Percentiles rank a stretch among this genome's conserved stretches.
phyloP scores from a whole-genome alignment of 257 asterid species.

The Solanum dulcamara region DNA sequence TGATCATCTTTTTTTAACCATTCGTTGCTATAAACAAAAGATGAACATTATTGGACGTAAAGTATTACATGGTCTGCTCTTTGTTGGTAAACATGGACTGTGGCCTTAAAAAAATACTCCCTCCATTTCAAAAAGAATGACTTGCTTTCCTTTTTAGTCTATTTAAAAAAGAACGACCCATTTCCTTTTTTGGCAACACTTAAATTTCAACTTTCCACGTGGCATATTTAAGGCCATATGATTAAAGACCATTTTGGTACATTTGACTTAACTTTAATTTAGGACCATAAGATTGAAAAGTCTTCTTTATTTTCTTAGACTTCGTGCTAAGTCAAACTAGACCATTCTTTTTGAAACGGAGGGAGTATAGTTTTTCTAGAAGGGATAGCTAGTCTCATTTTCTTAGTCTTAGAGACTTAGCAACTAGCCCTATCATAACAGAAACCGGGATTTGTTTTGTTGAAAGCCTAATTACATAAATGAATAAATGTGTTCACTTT shows the following conservation, averaged over 20 bases:
- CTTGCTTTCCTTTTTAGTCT: too few species aligned
- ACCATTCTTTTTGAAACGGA: too few species aligned
- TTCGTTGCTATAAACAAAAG: neutral
- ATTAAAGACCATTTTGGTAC: too few species aligned
- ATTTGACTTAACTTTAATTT: too few species aligned
- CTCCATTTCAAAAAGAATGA: too few species aligned
- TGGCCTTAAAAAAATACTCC: neutral
- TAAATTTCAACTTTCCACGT: too few species aligned
- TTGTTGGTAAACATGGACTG: neutral
- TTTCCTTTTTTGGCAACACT: too few species aligned
- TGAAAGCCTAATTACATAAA: neutral
- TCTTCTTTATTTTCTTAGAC: too few species aligned
- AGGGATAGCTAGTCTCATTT: neutral
- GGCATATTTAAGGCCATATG: too few species aligned
- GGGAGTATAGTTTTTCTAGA: neutral
- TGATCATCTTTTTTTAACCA: neutral
- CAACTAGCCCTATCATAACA: neutral
- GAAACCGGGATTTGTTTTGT: neutral
- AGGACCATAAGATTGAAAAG: too few species aligned
- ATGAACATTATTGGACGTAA: neutral
- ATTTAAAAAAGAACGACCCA: too few species aligned
- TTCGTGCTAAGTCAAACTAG: too few species aligned
- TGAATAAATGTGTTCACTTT: neutral
- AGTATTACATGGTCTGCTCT: neutral
- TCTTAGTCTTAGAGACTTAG: neutral